Evolutionary conservation across 306 rosid genomes (phyloP), one percentile per base, ranked within the genome.

Genomic region (Lablab purpureus): DNA sequence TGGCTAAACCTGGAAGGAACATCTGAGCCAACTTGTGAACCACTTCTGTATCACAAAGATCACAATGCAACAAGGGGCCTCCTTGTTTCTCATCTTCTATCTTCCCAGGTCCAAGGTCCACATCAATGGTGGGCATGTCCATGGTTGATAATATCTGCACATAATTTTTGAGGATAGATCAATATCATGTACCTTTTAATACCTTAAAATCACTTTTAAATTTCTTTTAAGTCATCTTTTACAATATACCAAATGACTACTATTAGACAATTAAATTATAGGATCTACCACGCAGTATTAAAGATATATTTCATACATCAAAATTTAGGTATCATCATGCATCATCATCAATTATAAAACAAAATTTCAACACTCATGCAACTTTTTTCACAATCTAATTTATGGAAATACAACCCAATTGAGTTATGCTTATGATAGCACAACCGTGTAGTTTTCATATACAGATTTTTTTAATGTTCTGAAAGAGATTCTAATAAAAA

Each of bases 11-110:
- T 3, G 97, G 96, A 80, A 94, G 84, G 75, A 92, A 84, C 83
- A 75, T 77, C 50, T 92, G 92, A 71, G 98, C 98, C 67, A 92
- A 76, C 85, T 92, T 90, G 76, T 87, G 91, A 74, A 90, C 88
- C 9, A 87, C 37, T 68, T 90, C 96, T 18, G 88, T 71, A 79
- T 92, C 93, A 75, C 80, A 92, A 18, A 87, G 90, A 63, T 89
- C 88, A 82, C 98, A 94, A 47, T 45, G 88, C 76, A 84, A 54
- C 58, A 52, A 50, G 23, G 86, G 85, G 46, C 85, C 88, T 67
- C 54, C 85, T 37, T 80, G 84, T 80, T 85, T 92, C 75, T 76
- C 89, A 17, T 84, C 88, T 55, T 83, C 90, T 69, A 94, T 72
- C 92, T 88, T 92, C 83, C 87, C 90, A 0, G 86, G 87, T 46